phyloP scores from a whole-genome alignment of 768 basidiomycete species.

The Sarcomyxa edulis region DNA sequence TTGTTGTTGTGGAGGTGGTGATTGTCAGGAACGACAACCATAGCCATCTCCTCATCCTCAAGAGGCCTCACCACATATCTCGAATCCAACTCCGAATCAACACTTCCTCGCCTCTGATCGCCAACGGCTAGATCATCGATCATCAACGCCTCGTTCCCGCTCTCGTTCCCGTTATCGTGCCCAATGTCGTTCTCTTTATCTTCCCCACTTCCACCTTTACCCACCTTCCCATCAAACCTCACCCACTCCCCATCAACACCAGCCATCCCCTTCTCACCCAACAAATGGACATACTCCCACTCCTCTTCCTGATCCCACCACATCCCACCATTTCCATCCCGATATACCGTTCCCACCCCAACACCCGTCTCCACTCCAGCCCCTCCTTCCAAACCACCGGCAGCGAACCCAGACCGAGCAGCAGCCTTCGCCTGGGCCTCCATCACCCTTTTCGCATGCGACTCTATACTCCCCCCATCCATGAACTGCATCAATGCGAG shows the following conservation, averaged over 20 bases:
- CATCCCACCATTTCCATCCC: constrained; percentile 55
- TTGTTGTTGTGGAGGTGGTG: constrained; percentile 12
- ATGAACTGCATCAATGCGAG: constrained; percentile 66
- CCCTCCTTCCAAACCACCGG: too few species aligned
- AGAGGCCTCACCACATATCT: constrained; percentile 38
- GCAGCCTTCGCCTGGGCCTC: constrained; percentile 46
- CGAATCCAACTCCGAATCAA: constrained; percentile 51
- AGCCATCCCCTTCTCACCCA: constrained; percentile 33
- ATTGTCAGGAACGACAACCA: constrained; percentile 30
- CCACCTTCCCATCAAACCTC: constrained; percentile 29
- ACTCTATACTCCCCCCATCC: constrained; percentile 57
- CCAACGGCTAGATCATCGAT: constrained; percentile 12
- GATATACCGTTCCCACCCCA: constrained; percentile 47
- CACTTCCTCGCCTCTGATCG: constrained; percentile 36
- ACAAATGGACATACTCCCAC: constrained; percentile 60
- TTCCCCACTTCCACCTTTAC: too few species aligned
- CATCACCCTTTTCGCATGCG: constrained; percentile 49
- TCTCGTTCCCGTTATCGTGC: constrained; percentile 17
- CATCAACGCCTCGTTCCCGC: constrained; percentile 9
- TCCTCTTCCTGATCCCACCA: constrained; percentile 75
- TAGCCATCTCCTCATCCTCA: constrained; percentile 28
- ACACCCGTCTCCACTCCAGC: constrained; percentile 10
- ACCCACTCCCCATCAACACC: constrained; percentile 31
- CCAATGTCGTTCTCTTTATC: constrained; percentile 11
- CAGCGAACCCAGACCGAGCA: constrained; percentile 14